A percentile compares a stretch with the other conserved stretches of the same genome.
phyloP scores from a whole-genome alignment of 768 basidiomycete species.

The Hebeloma cylindrosporum region DNA sequence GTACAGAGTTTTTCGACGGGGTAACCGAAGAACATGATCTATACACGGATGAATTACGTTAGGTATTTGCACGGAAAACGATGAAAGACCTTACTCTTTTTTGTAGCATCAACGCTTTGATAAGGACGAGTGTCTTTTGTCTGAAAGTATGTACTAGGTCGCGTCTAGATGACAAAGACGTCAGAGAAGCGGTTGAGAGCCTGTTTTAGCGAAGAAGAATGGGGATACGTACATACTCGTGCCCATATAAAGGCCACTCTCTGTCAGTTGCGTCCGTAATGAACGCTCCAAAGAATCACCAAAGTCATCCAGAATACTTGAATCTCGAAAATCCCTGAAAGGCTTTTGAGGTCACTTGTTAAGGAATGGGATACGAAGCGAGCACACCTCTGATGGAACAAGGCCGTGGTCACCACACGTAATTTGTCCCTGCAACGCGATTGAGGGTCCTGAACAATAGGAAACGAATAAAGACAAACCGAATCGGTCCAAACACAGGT shows the following conservation, averaged over 20 bases:
- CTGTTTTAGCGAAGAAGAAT: background rate
- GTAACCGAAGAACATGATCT: slow-evolving; percentile 97
- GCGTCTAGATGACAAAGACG: slow-evolving; percentile 55
- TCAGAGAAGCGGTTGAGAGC: slow-evolving; percentile 1
- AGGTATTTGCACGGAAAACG: background rate
- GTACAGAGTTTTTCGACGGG: slow-evolving; percentile 96
- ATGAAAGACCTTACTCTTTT: slow-evolving; percentile 68
- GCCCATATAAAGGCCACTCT: slow-evolving; percentile 93
- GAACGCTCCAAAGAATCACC: slow-evolving; percentile 72
- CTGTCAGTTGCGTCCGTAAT: slow-evolving; percentile 78
- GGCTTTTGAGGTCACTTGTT: background rate
- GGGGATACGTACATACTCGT: slow-evolving; percentile 60
- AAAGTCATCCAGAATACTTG: slow-evolving; percentile 88
- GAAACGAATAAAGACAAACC: slow-evolving; percentile 41
- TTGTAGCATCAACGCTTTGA: slow-evolving; percentile 93
- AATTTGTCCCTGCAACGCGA: slow-evolving; percentile 71
- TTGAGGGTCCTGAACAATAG: background rate
- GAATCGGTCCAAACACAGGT: slow-evolving; percentile 91
- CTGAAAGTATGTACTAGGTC: slow-evolving; percentile 94
- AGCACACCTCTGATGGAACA: slow-evolving; percentile 79
- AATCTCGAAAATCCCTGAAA: slow-evolving; percentile 81
- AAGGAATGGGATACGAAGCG: background rate
- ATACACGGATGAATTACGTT: slow-evolving; percentile 6
- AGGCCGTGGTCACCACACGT: slow-evolving; percentile 88
- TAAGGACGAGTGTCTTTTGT: slow-evolving; percentile 86